A percentile compares a stretch with the other conserved stretches of the same genome.
Evolutionary conservation across 2,329 filamentous ascomycete species (phyloP).

Genomic region (Pseudogymnoascus destructans): DNA sequence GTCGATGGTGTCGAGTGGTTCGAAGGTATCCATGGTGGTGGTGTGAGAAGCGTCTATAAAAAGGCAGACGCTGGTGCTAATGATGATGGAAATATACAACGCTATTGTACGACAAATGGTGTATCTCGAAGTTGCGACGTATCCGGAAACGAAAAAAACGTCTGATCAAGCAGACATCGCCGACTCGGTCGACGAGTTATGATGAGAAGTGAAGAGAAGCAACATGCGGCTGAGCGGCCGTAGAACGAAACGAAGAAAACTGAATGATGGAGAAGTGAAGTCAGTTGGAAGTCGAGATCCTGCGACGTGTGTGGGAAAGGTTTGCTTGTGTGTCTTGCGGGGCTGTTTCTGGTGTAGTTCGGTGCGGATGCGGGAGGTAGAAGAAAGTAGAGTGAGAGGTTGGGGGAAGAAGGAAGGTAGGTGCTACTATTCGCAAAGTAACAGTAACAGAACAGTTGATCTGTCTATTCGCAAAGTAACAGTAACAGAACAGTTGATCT

Average conservation of each 20-base stretch:
- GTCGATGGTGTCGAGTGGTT: neutral
- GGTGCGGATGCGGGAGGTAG: neutral
- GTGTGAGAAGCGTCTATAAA: neutral
- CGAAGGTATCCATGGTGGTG: neutral
- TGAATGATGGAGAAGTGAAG: neutral
- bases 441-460: neutral
- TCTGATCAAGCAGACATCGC: neutral
- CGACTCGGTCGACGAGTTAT: neutral
- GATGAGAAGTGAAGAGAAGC: neutral
- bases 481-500: neutral
- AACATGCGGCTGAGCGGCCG: neutral
- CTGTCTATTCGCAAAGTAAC: neutral
- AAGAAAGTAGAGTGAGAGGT: neutral
- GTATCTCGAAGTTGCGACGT: neutral
- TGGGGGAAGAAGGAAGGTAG: neutral
- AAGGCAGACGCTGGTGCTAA: neutral
- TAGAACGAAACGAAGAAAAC: neutral
- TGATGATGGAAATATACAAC: neutral
- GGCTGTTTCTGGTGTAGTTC: neutral
- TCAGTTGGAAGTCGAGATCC: neutral
- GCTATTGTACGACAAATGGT: neutral
- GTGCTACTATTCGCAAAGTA: neutral
- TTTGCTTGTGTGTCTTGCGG: neutral
- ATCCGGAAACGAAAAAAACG: neutral
- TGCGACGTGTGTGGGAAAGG: neutral